Percentiles rank a stretch among this genome's conserved stretches.
Conservation (phyloP, 371 early-diverging fungal species). For the Haplosporangium sp. region DNA sequence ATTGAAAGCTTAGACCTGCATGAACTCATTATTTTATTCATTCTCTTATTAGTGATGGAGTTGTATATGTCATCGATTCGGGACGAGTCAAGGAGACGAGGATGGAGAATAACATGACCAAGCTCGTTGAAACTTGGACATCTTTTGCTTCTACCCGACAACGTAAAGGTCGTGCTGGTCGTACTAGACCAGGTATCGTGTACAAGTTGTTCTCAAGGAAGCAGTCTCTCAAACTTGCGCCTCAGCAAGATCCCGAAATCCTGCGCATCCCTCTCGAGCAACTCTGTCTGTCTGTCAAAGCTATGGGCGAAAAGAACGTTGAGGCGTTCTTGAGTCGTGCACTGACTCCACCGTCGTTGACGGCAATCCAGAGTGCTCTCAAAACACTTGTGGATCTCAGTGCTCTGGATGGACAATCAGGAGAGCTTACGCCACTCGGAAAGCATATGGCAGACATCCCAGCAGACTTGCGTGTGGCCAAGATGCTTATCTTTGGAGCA, state of each 20-base stretch:
- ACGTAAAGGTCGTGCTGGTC: constrained; percentile 94
- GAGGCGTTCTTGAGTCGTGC: constrained; percentile 70
- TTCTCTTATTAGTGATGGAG: constrained; percentile 76
- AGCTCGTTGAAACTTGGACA: constrained; percentile 73
- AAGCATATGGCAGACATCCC: constrained; percentile 90
- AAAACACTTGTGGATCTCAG: constrained; percentile 66
- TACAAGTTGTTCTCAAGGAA: constrained; percentile 75
- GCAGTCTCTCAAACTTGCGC: constrained; percentile 66
- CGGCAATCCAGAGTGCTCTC: constrained; percentile 73
- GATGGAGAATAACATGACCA: constrained; percentile 70
- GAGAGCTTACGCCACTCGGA: constrained; percentile 88
- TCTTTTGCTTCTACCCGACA: constrained; percentile 89
- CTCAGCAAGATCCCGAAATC: constrained; percentile 82
- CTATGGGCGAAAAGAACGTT: constrained; percentile 74
- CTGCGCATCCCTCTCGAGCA: constrained; percentile 85
- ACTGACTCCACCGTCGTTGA: constrained; percentile 79
- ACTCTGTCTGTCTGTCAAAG: constrained; percentile 84
- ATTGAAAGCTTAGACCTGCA: too few species aligned
- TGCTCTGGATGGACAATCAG: constrained; percentile 66
- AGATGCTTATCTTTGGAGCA: constrained; percentile 85
- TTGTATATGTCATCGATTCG: constrained; percentile 93
- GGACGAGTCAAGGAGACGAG: constrained; percentile 88
- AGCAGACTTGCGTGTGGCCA: constrained; percentile 90
- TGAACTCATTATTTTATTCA: too few species aligned
- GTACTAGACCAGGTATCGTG: constrained; percentile 86